These are phyloP conservation scores for Ceratobasidium sp. DNA, from an alignment of 1,284 basidiomycete species.

Conservation along the genomic window DNA sequence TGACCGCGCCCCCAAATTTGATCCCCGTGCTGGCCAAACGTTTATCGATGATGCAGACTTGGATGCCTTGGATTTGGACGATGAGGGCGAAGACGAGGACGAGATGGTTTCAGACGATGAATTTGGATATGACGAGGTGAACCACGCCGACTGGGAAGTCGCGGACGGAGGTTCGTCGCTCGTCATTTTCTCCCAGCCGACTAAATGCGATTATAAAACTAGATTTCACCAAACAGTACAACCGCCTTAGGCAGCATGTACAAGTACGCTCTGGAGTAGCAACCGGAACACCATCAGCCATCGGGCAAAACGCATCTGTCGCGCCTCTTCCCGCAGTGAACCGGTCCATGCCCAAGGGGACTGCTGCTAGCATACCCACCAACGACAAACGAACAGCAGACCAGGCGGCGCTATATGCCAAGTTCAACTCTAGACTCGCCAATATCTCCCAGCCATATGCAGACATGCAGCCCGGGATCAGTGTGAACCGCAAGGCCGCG, in stretches of 20 bases:
- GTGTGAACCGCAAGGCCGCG: constrained; percentile 90
- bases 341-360: constrained; percentile 55
- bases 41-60: constrained; percentile 63
- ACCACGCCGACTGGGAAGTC: constrained; percentile 94
- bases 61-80: constrained; percentile 57
- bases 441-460: constrained; percentile 78
- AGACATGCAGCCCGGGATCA: constrained; percentile 63
- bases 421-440: constrained; percentile 60
- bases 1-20: constrained; percentile 43
- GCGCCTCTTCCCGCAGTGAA: constrained; percentile 80
- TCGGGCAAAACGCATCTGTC: constrained; percentile 61
- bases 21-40: constrained; percentile 57
- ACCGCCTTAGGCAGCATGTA: constrained; percentile 87
- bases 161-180: constrained; percentile 66
- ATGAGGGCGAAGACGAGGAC: constrained; percentile 57
- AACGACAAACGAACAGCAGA: constrained; percentile 42
- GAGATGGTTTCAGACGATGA: constrained; percentile 51
- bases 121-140: constrained; percentile 63
- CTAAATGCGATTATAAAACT: constrained; percentile 29
- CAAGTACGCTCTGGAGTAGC: constrained; percentile 77
- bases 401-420: constrained; percentile 46
- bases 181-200: not conserved
- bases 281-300: constrained; percentile 67
- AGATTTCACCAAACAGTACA: constrained; percentile 99
- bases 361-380: constrained; percentile 23